Conservation (phyloP, 805 yeast genomes). For the Spathaspora hagerdaliae region DNA sequence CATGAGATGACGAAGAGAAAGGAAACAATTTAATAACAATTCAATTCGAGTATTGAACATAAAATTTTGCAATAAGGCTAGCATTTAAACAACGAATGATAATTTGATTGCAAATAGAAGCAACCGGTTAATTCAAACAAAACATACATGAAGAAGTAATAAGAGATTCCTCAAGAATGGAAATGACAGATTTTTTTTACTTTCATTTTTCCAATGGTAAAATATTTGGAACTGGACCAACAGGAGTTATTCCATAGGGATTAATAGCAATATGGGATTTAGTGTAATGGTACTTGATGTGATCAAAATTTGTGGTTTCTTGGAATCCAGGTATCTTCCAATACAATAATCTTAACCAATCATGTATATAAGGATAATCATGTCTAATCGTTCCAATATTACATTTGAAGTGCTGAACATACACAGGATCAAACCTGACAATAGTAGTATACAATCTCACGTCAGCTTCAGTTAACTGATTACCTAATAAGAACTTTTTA, state of each 20-base stretch:
- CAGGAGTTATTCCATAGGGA: conserved; percentile 78
- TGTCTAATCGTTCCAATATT: conserved; percentile 75
- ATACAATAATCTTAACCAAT: conserved; percentile 80
- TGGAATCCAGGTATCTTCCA: conserved; percentile 73
- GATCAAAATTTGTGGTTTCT: conserved; percentile 80
- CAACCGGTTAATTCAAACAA: too few species aligned
- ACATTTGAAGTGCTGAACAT: conserved; percentile 94
- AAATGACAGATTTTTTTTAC: not conserved
- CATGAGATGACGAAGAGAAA: too few species aligned
- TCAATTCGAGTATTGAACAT: too few species aligned
- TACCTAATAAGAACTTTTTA: conserved; percentile 49
- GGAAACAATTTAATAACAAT: too few species aligned
- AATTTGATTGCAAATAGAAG: too few species aligned
- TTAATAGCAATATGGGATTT: conserved; percentile 78
- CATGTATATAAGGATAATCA: conserved; percentile 74
- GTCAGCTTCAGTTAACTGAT: conserved; percentile 83
- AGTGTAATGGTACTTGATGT: conserved; percentile 89
- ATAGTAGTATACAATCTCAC: conserved; percentile 83
- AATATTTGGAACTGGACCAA: conserved; percentile 84
- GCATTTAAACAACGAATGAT: too few species aligned
- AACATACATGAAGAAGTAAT: too few species aligned
- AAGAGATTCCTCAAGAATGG: too few species aligned
- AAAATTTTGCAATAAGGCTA: too few species aligned
- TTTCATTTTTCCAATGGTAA: conserved; percentile 16
- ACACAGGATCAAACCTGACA: conserved; percentile 87